Percentiles rank a stretch among this genome's conserved stretches.
phyloP scores from a whole-genome alignment of 345 rosid genomes.

The Linum usitatissimum region DNA sequence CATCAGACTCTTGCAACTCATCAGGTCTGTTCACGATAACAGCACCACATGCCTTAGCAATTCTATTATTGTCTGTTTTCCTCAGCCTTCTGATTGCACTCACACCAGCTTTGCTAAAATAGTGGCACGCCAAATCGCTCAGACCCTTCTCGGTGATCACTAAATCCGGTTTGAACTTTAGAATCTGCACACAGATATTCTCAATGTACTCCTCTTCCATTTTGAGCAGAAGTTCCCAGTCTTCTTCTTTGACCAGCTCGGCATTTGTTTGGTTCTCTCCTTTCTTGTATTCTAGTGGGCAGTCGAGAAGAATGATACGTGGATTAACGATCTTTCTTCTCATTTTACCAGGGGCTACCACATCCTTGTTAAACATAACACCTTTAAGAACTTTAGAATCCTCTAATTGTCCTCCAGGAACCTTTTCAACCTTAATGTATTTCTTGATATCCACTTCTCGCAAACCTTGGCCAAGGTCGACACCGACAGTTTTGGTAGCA shows the following conservation, averaged over 20 bases:
- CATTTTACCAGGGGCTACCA: constrained; percentile 95
- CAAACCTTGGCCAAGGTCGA: constrained; percentile 91
- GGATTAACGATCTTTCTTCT: constrained; percentile 81
- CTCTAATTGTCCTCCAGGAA: constrained; percentile 93
- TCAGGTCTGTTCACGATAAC: constrained; percentile 91
- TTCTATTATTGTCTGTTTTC: constrained; percentile 83
- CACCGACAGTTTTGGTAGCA: constrained; percentile 72
- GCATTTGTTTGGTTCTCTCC: constrained; percentile 99
- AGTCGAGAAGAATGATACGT: constrained; percentile 77
- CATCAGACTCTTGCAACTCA: constrained; percentile 92
- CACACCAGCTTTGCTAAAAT: constrained; percentile 84
- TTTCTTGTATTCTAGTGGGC: constrained; percentile 95
- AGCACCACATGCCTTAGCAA: constrained; percentile 95
- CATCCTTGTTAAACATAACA: constrained; percentile 92
- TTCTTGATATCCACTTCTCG: constrained; percentile 95
- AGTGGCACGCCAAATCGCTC: constrained; percentile 92
- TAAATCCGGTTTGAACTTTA: constrained; percentile 81
- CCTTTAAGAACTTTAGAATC: constrained; percentile 87
- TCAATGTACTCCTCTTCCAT: constrained; percentile 93
- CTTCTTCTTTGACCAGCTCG: constrained; percentile 81
- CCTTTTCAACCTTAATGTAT: constrained; percentile 85
- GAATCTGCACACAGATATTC: constrained; percentile 65
- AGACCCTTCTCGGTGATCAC: constrained; percentile 97
- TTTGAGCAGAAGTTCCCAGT: constrained; percentile 74
- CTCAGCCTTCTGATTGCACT: constrained; percentile 93